Conservation (phyloP, 257 asterid species). For the Solanum gandarillasii region DNA sequence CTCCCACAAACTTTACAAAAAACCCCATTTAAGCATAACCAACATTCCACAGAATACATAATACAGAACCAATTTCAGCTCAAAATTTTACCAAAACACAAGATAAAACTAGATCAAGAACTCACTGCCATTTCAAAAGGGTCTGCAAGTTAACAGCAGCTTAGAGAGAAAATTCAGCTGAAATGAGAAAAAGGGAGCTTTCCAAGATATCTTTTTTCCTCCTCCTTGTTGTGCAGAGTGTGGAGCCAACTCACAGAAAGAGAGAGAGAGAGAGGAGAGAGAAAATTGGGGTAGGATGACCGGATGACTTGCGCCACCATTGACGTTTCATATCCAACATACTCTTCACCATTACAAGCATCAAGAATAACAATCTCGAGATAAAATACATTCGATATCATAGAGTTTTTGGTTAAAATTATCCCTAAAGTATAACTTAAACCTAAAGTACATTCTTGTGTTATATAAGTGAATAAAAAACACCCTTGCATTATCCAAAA, state of each 20-base stretch:
- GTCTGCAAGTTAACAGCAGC: slow-evolving; percentile 2
- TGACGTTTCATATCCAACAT: background rate
- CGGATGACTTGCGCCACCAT: slow-evolving; percentile 9
- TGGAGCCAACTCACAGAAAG: slow-evolving; percentile 2
- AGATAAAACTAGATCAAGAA: slow-evolving; percentile 3
- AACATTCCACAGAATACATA: background rate
- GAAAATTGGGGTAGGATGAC: background rate
- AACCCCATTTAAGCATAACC: background rate
- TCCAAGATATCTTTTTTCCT: background rate
- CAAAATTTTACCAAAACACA: background rate
- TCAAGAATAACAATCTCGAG: background rate
- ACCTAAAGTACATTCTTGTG: too few relatives aligned
- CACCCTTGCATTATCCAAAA: too few relatives aligned
- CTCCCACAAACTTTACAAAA: background rate
- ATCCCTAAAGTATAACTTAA: too few relatives aligned
- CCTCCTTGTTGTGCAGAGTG: background rate
- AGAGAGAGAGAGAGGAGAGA: background rate
- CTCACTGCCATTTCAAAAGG: slow-evolving; percentile 30
- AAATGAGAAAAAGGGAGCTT: background rate
- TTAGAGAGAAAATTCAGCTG: background rate
- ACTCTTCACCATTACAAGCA: background rate
- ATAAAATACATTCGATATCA: background rate
- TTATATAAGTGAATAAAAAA: too few relatives aligned
- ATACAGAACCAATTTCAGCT: background rate
- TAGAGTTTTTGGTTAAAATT: too few relatives aligned